Evolutionary conservation across 2,329 filamentous ascomycete species (phyloP).

Genomic region (Colletotrichum sp.): DNA sequence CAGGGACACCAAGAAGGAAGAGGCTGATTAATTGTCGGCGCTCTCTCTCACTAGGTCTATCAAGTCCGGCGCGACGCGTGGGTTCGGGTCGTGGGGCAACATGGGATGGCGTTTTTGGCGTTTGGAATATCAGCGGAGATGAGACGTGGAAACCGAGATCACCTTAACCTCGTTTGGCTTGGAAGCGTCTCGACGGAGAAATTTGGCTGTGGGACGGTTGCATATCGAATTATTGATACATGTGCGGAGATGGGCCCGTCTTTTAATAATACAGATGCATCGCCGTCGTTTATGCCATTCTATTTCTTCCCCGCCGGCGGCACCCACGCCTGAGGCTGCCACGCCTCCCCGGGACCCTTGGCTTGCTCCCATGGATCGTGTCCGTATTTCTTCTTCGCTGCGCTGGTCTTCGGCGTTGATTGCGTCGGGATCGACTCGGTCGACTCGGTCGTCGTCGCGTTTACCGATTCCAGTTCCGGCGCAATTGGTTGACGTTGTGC

Average conservation of each 20-base stretch:
- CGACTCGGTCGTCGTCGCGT: background rate
- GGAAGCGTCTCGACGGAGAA: background rate
- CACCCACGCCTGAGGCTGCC: conserved; percentile 70
- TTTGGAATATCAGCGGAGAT: background rate
- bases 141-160: background rate
- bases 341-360: conserved; percentile 63
- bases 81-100: background rate
- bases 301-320: conserved; percentile 45
- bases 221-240: conserved; percentile 1
- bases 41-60: background rate
- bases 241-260: background rate
- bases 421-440: background rate
- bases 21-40: background rate
- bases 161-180: background rate
- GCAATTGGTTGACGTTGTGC: conserved; percentile 13
- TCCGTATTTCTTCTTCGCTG: conserved; percentile 18
- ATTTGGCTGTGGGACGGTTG: background rate
- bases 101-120: background rate
- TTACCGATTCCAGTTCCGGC: conserved; percentile 9
- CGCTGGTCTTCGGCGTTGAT: background rate
- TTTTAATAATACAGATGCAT: conserved; percentile 5
- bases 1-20: conserved; percentile 34
- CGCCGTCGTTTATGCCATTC: background rate
- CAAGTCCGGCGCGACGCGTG: background rate
- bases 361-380: conserved; percentile 65